These are phyloP conservation scores for Monascus purpureus DNA, from an alignment of 495 filamentous ascomycete species.

Conservation along the genomic window DNA sequence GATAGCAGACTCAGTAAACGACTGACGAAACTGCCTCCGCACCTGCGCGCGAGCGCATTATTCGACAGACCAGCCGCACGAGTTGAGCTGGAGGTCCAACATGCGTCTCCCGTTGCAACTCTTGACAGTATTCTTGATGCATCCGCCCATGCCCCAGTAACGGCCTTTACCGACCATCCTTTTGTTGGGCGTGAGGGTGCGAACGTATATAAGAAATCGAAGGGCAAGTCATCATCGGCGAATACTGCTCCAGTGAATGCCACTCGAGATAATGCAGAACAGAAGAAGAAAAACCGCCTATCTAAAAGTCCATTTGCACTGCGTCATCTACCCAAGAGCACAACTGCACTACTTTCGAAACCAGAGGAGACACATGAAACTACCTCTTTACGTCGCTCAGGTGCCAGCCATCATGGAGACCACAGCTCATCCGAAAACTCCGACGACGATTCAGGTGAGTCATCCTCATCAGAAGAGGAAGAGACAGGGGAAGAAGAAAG, in stretches of 20 bases:
- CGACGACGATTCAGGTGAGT: too few species aligned
- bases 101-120: constrained; percentile 72
- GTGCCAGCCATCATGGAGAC: constrained; percentile 1
- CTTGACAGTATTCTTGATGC: constrained; percentile 90
- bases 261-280: constrained; percentile 7
- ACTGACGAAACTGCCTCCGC: constrained; percentile 54
- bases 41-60: constrained; percentile 80
- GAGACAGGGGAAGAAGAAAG: background rate
- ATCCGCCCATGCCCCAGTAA: constrained; percentile 84
- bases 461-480: too few species aligned
- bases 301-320: constrained; percentile 12
- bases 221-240: constrained; percentile 15
- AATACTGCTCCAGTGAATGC: too few species aligned
- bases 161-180: constrained; percentile 86
- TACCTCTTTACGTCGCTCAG: constrained; percentile 5
- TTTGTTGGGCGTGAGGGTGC: constrained; percentile 59
- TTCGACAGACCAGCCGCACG: constrained; percentile 58
- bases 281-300: constrained; percentile 9
- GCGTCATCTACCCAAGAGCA: constrained; percentile 5
- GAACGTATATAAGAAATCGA: constrained; percentile 44
- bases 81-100: constrained; percentile 55
- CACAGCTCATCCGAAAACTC: constrained; percentile 9
- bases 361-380: constrained; percentile 8
- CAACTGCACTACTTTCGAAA: constrained; percentile 6
- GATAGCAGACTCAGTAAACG: constrained; percentile 16